Evolutionary conservation across 2,329 filamentous ascomycete genomes (phyloP).

Genomic region (Emmonsia crescens): DNA sequence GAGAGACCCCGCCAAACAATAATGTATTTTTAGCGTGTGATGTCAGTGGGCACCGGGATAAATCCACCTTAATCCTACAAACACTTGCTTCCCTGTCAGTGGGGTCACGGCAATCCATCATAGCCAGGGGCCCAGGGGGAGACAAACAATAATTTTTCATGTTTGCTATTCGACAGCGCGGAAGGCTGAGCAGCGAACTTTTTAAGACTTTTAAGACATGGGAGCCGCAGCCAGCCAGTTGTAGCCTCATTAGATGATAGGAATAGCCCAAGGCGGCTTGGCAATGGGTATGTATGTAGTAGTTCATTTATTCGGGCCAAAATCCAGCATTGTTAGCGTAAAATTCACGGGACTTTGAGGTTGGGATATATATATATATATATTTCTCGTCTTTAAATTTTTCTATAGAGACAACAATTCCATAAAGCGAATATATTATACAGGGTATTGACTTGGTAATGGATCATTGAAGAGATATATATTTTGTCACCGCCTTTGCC

Average conservation of each 20-base stretch:
- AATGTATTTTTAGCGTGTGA: conserved; percentile 2
- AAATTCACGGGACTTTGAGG: neutral
- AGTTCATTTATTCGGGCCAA: no score
- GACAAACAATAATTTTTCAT: neutral
- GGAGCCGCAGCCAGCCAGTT: neutral
- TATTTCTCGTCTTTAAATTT: neutral
- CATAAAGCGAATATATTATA: neutral
- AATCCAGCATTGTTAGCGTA: no score
- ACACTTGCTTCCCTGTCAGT: neutral
- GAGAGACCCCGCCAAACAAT: conserved; percentile 2
- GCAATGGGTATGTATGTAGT: no score
- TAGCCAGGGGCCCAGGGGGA: neutral
- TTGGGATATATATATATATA: no score
- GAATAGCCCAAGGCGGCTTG: neutral
- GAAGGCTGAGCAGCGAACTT: neutral
- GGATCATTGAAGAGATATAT: neutral
- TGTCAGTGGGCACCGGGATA: neutral
- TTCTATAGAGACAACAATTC: neutral
- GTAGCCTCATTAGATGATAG: no score
- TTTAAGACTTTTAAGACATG: neutral
- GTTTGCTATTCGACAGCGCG: neutral
- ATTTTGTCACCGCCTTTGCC: conserved; percentile 2
- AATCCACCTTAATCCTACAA: neutral
- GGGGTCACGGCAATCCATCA: neutral
- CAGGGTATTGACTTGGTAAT: no score